A percentile compares a stretch with the other conserved stretches of the same genome.
Evolutionary conservation across 2,329 filamentous ascomycete genomes (phyloP).

Genomic region (Bretziella fagacearum): DNA sequence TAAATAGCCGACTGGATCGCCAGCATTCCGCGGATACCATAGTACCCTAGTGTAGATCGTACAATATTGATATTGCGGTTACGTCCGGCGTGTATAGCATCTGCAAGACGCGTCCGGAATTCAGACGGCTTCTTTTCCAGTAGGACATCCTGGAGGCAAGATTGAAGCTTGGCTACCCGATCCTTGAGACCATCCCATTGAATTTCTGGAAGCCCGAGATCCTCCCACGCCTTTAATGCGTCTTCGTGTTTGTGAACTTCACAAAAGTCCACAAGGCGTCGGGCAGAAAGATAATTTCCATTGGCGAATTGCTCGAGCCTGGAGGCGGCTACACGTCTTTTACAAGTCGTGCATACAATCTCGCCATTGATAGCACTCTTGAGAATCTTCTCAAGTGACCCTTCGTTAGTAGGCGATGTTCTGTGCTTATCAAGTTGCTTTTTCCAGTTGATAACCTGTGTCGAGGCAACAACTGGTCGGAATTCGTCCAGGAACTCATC

Average conservation of each 20-base stretch:
- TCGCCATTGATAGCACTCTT: constrained; percentile 1
- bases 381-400: not conserved
- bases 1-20: constrained; percentile 57
- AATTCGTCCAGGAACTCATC: not conserved
- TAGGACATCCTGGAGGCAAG: constrained; percentile 41
- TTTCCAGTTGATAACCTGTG: not conserved
- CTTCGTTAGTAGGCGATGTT: not conserved
- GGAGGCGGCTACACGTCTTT: constrained; percentile 36
- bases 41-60: constrained; percentile 59
- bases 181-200: constrained; percentile 46
- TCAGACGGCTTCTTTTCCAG: constrained; percentile 36
- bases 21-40: constrained; percentile 57
- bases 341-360: constrained; percentile 47
- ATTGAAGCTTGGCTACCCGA: constrained; percentile 41
- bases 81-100: constrained; percentile 38
- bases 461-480: not conserved
- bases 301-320: constrained; percentile 37
- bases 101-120: constrained; percentile 40
- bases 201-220: constrained; percentile 50
- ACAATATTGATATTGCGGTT: constrained; percentile 40
- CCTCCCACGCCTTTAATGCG: constrained; percentile 31
- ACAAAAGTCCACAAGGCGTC: constrained; percentile 47
- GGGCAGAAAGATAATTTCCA: constrained; percentile 33
- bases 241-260: constrained; percentile 39
- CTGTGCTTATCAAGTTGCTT: not conserved